Conservation (phyloP, 2,329 filamentous ascomycete species). For the Bipolaris cookei region DNA sequence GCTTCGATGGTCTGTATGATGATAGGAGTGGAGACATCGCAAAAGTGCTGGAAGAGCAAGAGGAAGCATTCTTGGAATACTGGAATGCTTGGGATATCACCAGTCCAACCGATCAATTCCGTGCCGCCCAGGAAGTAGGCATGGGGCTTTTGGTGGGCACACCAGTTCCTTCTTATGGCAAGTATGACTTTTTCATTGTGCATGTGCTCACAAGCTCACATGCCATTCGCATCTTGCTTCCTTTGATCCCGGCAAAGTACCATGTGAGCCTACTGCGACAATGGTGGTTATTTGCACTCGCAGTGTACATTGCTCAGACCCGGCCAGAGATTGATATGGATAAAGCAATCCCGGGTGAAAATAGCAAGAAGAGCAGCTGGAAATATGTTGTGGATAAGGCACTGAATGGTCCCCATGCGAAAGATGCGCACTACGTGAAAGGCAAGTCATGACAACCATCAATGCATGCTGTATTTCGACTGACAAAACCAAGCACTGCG, state of each 20-base stretch:
- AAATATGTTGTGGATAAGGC: conserved; percentile 75
- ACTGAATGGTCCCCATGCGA: conserved; percentile 68
- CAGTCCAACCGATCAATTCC: conserved; percentile 76
- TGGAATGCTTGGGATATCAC: conserved; percentile 83
- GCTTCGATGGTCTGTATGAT: conserved; percentile 71
- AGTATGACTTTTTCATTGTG: conserved; percentile 83
- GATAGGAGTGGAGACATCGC: conserved; percentile 69
- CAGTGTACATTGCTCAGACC: conserved; percentile 76
- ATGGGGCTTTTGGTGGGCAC: conserved; percentile 65
- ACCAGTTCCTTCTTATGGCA: conserved; percentile 43
- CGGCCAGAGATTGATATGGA: conserved; percentile 75
- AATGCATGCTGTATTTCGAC: background rate
- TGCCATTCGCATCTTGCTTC: conserved; percentile 83
- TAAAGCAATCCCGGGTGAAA: conserved; percentile 61
- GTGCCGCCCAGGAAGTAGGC: conserved; percentile 67
- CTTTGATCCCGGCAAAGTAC: conserved; percentile 73
- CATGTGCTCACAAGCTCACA: conserved; percentile 82
- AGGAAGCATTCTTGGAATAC: conserved; percentile 77
- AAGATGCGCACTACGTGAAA: conserved; percentile 86
- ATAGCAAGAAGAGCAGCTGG: conserved; percentile 75
- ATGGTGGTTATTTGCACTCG: conserved; percentile 87
- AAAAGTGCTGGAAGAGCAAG: conserved; percentile 70
- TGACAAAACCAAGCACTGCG: conserved; percentile 63
- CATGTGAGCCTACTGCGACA: conserved; percentile 78
- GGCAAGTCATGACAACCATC: conserved; percentile 53